Conservation (phyloP, 192 early-diverging fungal genomes). For the Entomortierella lignicola region DNA sequence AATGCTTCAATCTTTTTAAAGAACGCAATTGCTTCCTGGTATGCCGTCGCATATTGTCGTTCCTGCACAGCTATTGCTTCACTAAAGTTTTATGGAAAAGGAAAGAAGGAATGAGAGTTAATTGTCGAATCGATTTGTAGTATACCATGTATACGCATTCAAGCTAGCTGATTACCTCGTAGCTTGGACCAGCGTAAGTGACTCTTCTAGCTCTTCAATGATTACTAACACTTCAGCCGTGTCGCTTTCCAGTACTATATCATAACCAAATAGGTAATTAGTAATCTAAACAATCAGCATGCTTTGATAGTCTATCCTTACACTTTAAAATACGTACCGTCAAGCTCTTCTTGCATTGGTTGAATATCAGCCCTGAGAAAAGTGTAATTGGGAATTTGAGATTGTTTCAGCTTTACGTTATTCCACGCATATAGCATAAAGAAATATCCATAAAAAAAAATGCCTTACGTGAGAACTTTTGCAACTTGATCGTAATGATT, state of each 20-base stretch:
- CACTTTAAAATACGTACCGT: too few species aligned
- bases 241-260: conserved; percentile 42
- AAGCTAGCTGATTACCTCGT: conserved; percentile 18
- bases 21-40: conserved; percentile 22
- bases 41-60: conserved; percentile 35
- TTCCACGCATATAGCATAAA: too few species aligned
- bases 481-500: conserved; percentile 66
- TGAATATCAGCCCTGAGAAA: conserved; percentile 34
- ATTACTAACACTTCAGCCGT: conserved; percentile 29
- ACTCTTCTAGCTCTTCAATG: conserved; percentile 47
- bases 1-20: conserved; percentile 30
- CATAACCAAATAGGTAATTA: neutral
- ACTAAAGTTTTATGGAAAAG: conserved; percentile 10
- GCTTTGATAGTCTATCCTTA: too few species aligned
- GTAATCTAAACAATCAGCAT: too few species aligned
- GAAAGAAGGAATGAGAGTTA: too few species aligned
- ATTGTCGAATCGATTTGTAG: too few species aligned
- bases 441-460: too few species aligned
- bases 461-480: conserved; percentile 54
- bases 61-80: conserved; percentile 42
- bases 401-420: neutral
- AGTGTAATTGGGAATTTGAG: neutral
- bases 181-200: conserved; percentile 39
- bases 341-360: conserved; percentile 29
- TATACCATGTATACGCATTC: too few species aligned